phyloP scores from a whole-genome alignment of 495 filamentous ascomycete species.

The Tirmania nivea region DNA sequence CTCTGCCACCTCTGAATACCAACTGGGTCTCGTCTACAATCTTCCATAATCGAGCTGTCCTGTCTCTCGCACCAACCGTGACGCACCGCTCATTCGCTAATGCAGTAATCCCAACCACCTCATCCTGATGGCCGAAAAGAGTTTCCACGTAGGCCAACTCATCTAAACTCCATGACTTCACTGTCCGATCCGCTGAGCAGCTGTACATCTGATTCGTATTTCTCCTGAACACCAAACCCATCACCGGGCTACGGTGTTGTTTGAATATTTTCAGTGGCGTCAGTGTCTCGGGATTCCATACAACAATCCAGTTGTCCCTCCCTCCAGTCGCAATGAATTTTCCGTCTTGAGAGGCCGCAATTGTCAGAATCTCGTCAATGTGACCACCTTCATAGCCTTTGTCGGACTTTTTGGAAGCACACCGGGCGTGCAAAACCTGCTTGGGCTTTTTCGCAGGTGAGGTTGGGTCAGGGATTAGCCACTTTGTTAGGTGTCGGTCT shows the following conservation, averaged over 20 bases:
- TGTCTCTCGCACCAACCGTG: slow-evolving; percentile 71
- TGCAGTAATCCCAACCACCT: slow-evolving; percentile 61
- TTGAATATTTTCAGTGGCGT: slow-evolving; percentile 60
- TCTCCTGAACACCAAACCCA: slow-evolving; percentile 59
- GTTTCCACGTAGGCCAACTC: slow-evolving; percentile 83
- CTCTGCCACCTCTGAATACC: slow-evolving; percentile 59
- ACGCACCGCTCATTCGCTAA: slow-evolving; percentile 72
- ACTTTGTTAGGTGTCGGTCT: slow-evolving; percentile 66
- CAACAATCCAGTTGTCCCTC: slow-evolving; percentile 53
- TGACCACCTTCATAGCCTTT: slow-evolving; percentile 36
- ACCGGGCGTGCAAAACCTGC: slow-evolving; percentile 40
- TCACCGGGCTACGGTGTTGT: slow-evolving; percentile 80
- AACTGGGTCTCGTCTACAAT: slow-evolving; percentile 86
- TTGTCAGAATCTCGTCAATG: slow-evolving; percentile 47
- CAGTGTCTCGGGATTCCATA: slow-evolving; percentile 64
- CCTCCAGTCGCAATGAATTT: slow-evolving; percentile 83
- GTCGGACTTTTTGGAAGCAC: slow-evolving; percentile 28
- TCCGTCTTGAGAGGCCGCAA: slow-evolving; percentile 72
- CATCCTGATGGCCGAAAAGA: slow-evolving; percentile 85
- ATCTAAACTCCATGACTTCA: slow-evolving; percentile 71
- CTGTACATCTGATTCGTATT: slow-evolving; percentile 88
- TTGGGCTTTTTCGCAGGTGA: slow-evolving; percentile 42
- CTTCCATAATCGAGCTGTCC: slow-evolving; percentile 91
- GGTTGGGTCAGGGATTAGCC: slow-evolving; percentile 36
- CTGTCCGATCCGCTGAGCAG: slow-evolving; percentile 65